Base-by-base conservation (phyloP, 2,329 filamentous ascomycete genomes). In the Huntiella bhutanensis region DNA sequence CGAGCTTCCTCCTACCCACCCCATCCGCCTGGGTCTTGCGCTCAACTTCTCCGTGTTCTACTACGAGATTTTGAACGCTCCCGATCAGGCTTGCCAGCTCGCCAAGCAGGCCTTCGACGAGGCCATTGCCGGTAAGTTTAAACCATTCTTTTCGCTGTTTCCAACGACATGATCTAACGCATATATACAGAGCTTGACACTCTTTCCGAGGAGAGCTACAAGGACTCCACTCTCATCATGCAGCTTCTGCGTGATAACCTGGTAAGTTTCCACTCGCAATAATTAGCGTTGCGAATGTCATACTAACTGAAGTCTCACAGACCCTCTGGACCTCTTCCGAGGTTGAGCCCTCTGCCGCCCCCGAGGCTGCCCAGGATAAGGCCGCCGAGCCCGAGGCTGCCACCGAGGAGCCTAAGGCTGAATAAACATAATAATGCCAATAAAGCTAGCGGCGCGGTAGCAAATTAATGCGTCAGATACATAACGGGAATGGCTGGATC, bases 11-110 rank as follows among this genome's bases (percentile, higher is more conserved):
- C 88, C 88, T 53, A 96, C 91, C 52, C 88, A 96, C 75, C 88
- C 88, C 58, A 96, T 96, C 71, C 87, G 88, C 60, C 84, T 96
- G 55, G 88, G 88, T 65, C 81, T 96, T 60, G 88, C 88, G 56
- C 79, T 96, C 57, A 96, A 95, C 81, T 95, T 96, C 78, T 94
- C 87, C 54, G 87, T 95, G 60, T 96, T 95, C 76, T 96, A 96
- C 80, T 98, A 98, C 67, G 91, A 98, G 78, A 98, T 96, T 64
- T 75, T 96, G 60, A 98, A 96, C 75, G 86, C 88, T 38, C 88
- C 88, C 54, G 91, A 96, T 65, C 88, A 92, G 71, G 88, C 87
- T 62, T 95, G 88, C 80, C 87, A 94, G 66, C 79, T 95, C 56
- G 88, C 88, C 67, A 96, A 96, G 79, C 88, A 96, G 73, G 88